Evolutionary conservation across 164 flowering plant species (phyloP), one percentile per base, ranked within the genome.

Genomic region (Taxillus chinensis): DNA sequence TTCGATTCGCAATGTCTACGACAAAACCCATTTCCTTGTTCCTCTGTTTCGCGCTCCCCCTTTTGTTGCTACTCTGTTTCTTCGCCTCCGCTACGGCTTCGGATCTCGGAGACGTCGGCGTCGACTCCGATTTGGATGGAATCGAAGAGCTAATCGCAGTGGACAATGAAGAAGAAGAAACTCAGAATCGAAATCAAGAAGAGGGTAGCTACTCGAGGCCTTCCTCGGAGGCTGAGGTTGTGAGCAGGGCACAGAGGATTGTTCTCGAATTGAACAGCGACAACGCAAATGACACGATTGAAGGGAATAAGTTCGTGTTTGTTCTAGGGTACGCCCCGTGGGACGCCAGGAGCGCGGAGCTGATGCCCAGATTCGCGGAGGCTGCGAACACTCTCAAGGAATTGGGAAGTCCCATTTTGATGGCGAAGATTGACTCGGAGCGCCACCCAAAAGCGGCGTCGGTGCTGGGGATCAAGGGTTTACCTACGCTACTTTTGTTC

Each of bases 281-380:
- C 11, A 85, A 76, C 41, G 63, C 77, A 9, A 78, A 78, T 74
- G 71, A 75, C 66, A 67, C 77, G 1, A 77, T 90, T 67, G 85
- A 82, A 37, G 75, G 55, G 50, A 83, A 84, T 74, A 90, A 87
- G 80, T 87, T 41, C 70, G 96, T 90, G 59, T 27, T 93, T 64
- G 78, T 93, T 55, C 71, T 93, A 73, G 98, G 98, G 8, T 90
- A 85, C 68, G 92, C 98, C 14, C 95, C 98, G 39, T 93, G 98
- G 97, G 84, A 91, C 62, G 64, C 65, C 3, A 80, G 93, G 65
- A 92, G 98, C 68, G 97, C 96, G 41, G 97, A 90, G 68, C 58
- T 88, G 11, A 92, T 92, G 98, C 98, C 98, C 12, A 77, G 73
- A 11, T 90, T 92, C 71, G 89, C 96, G 13, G 89, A 85, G 74